Evolutionary conservation across 352 stramenopile species (phyloP), one percentile per base, ranked within the genome.

Genomic region (Globisporangium iwayamae): DNA sequence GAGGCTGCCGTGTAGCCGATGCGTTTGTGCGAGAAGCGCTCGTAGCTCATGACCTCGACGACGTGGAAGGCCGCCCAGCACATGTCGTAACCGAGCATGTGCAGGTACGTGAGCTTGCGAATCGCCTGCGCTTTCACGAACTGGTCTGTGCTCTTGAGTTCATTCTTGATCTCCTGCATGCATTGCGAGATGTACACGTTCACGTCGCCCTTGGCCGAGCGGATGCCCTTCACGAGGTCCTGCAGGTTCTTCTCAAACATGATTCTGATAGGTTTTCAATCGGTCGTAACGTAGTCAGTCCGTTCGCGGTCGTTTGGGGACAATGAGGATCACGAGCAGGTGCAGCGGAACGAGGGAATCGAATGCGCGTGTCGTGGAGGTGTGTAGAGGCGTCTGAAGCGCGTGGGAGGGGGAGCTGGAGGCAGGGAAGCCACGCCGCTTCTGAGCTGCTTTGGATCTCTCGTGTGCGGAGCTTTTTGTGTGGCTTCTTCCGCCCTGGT

Each of bases 211-310:
- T 99, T 99, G 74, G 95, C 76, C 56, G 94, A 96, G 59, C 98
- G 96, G 73, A 99, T 99, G 65, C 98, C 97, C 82, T 99, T 99
- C 11, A 99, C 96, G 39, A 99, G 81, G 75, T 99, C 97, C 68
- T 98, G 95, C 50, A 99, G 78, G 43, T 90, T 98, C 83, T 99
- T 99, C 83, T 99, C 96, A 74, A 99, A 99, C 96, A 99, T 99
- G 30, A 36, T 34, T 52, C 20, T 25, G 32, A 66, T 46, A 20
- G 58, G 53, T 18, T 13, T 56, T 56, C 28, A 43, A 56, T 10
- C 28, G 30, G 51, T 22, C 51, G 20, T 20, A 28, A 36, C 30
- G 30, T 32, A 58, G 52, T 43, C 52, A 58, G 30, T 32, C 30
- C 32, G 52, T 32, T 45, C 32, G 52, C 18, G 52, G 52, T 45